These are phyloP conservation scores for Saccharata proteae DNA, from an alignment of 2,329 filamentous ascomycete genomes.

Conservation along the genomic window DNA sequence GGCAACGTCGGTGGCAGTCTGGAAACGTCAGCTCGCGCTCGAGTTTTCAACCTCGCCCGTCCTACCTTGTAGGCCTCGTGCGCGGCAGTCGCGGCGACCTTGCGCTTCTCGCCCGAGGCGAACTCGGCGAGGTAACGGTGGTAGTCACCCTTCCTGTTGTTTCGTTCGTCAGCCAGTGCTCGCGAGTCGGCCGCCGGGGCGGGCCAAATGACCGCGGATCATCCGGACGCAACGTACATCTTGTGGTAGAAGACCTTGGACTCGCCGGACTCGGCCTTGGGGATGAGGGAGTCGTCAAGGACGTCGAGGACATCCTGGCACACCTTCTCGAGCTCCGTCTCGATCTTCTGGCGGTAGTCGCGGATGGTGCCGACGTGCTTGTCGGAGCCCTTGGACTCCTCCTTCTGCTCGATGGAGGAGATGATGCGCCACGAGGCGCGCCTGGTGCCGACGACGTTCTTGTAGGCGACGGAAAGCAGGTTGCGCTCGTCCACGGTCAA, in stretches of 20 bases:
- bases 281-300: slow-evolving; percentile 86
- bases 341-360: slow-evolving; percentile 98
- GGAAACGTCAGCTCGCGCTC: slow-evolving; percentile 1
- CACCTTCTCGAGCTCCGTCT: slow-evolving; percentile 91
- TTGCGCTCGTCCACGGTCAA: slow-evolving; percentile 84
- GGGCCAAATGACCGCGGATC: slow-evolving; percentile 2
- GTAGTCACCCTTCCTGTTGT: slow-evolving; percentile 94
- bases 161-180: neutral
- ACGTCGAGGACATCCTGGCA: slow-evolving; percentile 96
- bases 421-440: slow-evolving; percentile 98
- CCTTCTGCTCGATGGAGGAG: slow-evolving; percentile 98
- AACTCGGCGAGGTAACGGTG: slow-evolving; percentile 98
- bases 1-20: slow-evolving; percentile 70
- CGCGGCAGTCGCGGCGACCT: slow-evolving; percentile 84
- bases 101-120: slow-evolving; percentile 86
- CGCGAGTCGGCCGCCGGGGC: neutral
- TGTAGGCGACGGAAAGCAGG: slow-evolving; percentile 94
- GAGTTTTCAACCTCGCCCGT: slow-evolving; percentile 1
- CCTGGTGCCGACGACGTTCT: slow-evolving; percentile 95
- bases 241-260: slow-evolving; percentile 99
- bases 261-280: slow-evolving; percentile 87
- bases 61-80: slow-evolving; percentile 88
- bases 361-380: slow-evolving; percentile 84
- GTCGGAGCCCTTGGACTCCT: slow-evolving; percentile 97
- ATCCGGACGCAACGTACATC: slow-evolving; percentile 70